Percentiles rank a stretch among this genome's conserved stretches.
These are phyloP conservation scores for Gnomoniopsis sp. DNA, from an alignment of 2,329 filamentous ascomycete genomes.

Conservation along the genomic window DNA sequence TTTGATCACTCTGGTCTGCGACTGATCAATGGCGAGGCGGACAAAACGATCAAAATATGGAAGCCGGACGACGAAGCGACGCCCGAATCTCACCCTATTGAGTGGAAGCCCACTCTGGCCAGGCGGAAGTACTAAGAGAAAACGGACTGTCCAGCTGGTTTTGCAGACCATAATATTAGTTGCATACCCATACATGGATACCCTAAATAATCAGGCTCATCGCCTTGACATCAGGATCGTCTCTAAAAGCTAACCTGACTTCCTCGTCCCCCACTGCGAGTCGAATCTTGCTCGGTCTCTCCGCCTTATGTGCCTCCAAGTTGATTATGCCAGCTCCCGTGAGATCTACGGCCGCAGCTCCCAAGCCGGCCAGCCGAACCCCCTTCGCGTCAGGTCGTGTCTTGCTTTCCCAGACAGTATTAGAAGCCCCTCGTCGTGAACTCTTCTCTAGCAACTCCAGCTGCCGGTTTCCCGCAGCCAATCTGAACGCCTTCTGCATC, in stretches of 20 bases:
- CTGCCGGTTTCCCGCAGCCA: conserved; percentile 59
- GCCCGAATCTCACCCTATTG: conserved; percentile 83
- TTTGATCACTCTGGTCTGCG: conserved; percentile 88
- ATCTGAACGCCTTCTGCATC: conserved; percentile 63
- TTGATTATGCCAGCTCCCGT: conserved; percentile 85
- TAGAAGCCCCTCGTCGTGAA: background rate
- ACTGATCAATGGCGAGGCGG: conserved; percentile 89
- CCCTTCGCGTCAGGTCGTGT: conserved; percentile 10
- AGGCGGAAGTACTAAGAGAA: conserved; percentile 67
- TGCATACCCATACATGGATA: background rate
- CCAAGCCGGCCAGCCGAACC: conserved; percentile 28
- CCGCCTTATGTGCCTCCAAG: conserved; percentile 74
- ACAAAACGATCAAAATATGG: conserved; percentile 99
- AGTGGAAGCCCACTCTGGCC: conserved; percentile 83
- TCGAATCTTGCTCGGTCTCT: conserved; percentile 82
- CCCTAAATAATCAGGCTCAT: conserved; percentile 49
- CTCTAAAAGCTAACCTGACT: conserved; percentile 79
- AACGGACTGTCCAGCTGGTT: background rate
- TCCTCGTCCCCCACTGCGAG: conserved; percentile 88
- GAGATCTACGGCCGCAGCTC: conserved; percentile 72
- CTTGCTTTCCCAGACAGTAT: conserved; percentile 13
- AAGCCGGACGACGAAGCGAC: conserved; percentile 90
- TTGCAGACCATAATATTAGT: background rate
- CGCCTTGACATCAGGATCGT: conserved; percentile 82
- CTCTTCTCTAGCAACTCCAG: conserved; percentile 51